Conservation (phyloP, 768 basidiomycete species). For the Punctularia strigosozonata region DNA sequence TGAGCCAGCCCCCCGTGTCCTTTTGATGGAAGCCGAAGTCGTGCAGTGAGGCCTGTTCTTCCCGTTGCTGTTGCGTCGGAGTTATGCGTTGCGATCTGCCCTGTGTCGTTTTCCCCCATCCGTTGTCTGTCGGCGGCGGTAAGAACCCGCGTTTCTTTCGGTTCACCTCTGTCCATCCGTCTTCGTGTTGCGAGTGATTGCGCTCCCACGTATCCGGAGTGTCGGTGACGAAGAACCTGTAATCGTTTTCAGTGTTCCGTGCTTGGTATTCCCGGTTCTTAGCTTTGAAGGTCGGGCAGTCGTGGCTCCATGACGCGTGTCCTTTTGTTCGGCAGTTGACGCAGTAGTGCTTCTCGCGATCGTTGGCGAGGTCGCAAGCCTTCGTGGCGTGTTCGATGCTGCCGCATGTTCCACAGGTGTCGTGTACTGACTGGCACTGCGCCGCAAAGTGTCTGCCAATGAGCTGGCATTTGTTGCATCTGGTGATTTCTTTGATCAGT, state of each 20-base stretch:
- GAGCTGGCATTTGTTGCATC: slow-evolving; percentile 18
- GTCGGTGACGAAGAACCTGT: slow-evolving; percentile 4
- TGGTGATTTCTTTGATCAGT: slow-evolving; percentile 11
- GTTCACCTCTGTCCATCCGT: too few relatives aligned
- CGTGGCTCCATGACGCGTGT: slow-evolving; percentile 17
- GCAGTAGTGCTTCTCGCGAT: slow-evolving; percentile 8
- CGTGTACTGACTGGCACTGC: slow-evolving; percentile 5
- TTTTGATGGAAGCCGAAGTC: not conserved
- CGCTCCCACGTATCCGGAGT: slow-evolving; percentile 8
- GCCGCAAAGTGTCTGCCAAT: slow-evolving; percentile 7
- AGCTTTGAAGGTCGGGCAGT: slow-evolving; percentile 11
- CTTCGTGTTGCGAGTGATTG: too few relatives aligned
- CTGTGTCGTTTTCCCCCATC: too few relatives aligned
- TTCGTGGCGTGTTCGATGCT: slow-evolving; percentile 10
- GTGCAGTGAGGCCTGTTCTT: not conserved
- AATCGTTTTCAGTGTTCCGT: slow-evolving; percentile 1
- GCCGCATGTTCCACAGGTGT: slow-evolving; percentile 11
- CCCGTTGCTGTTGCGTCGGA: too few relatives aligned
- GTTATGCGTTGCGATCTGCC: too few relatives aligned
- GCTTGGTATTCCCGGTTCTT: not conserved
- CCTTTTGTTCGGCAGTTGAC: slow-evolving; percentile 14
- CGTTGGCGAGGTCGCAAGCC: slow-evolving; percentile 8
- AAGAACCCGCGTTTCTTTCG: too few relatives aligned
- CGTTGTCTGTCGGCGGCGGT: too few relatives aligned
- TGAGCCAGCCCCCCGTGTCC: too few relatives aligned